These are phyloP conservation scores for Cutaneotrichosporon mucoides DNA, from an alignment of 1,284 basidiomycete genomes.

Conservation along the genomic window DNA sequence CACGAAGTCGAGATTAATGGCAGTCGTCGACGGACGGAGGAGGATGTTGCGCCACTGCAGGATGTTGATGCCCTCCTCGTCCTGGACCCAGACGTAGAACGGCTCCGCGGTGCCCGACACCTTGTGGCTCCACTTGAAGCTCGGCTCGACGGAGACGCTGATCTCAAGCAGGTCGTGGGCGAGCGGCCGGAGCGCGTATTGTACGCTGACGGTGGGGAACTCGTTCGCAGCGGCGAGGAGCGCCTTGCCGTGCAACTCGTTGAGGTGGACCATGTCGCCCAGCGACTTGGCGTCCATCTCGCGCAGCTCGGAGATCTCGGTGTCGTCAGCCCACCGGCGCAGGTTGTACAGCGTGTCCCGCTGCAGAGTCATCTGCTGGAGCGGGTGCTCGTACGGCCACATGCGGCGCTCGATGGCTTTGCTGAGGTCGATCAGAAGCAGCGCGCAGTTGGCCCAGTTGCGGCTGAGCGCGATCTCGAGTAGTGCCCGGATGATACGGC, in stretches of 20 bases:
- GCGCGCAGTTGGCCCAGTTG: slow-evolving; percentile 80
- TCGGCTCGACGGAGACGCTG: slow-evolving; percentile 60
- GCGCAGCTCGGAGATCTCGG: slow-evolving; percentile 71
- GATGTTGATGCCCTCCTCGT: slow-evolving; percentile 71
- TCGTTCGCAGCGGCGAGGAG: slow-evolving; percentile 75
- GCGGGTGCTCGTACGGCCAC: slow-evolving; percentile 94
- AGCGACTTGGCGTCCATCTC: slow-evolving; percentile 69
- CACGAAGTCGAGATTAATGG: slow-evolving; percentile 69
- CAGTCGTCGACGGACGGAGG: slow-evolving; percentile 63
- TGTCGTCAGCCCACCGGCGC: slow-evolving; percentile 80
- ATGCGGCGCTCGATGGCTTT: slow-evolving; percentile 88
- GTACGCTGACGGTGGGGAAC: slow-evolving; percentile 73
- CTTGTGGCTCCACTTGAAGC: slow-evolving; percentile 81
- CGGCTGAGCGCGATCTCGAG: slow-evolving; percentile 90
- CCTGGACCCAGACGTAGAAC: slow-evolving; percentile 96
- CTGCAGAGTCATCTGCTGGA: slow-evolving; percentile 74
- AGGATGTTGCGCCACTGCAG: slow-evolving; percentile 73
- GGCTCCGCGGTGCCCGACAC: slow-evolving; percentile 75
- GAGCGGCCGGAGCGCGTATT: slow-evolving; percentile 71
- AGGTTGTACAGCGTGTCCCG: slow-evolving; percentile 76
- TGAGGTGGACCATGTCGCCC: slow-evolving; percentile 79
- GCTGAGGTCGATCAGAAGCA: slow-evolving; percentile 82
- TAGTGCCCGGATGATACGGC: slow-evolving; percentile 86
- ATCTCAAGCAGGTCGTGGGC: slow-evolving; percentile 80
- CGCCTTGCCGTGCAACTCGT: slow-evolving; percentile 76